These are phyloP conservation scores for Zanthoxylum bungeanum DNA, from an alignment of 345 rosid genomes.

Conservation along the genomic window DNA sequence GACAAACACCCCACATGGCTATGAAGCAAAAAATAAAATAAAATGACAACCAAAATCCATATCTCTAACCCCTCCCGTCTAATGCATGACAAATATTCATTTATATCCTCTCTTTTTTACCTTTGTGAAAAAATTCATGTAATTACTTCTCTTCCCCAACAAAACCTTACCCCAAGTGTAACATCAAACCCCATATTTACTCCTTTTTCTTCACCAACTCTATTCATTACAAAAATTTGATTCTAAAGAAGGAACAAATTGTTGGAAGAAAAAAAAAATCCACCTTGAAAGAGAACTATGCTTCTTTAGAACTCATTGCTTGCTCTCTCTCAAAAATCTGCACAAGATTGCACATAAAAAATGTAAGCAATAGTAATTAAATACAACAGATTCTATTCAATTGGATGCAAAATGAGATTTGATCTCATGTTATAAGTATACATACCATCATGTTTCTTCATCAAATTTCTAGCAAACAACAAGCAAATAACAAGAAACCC, in stretches of 20 bases:
- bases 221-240: conserved; percentile 8
- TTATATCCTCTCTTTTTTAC: conserved; percentile 14
- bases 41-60: conserved; percentile 14
- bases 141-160: conserved; percentile 17
- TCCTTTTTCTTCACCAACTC: conserved; percentile 24
- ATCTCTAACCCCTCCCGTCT: conserved; percentile 8
- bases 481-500: conserved; percentile 81
- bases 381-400: neutral
- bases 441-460: conserved; percentile 83
- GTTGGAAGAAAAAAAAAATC: conserved; percentile 15
- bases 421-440: neutral
- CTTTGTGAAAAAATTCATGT: conserved; percentile 24
- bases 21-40: neutral
- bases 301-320: conserved; percentile 1
- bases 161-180: conserved; percentile 11
- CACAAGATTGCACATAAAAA: neutral
- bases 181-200: conserved; percentile 20
- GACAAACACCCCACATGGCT: conserved; percentile 33
- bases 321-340: conserved; percentile 15
- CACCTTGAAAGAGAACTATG: conserved; percentile 17
- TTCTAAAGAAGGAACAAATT: conserved; percentile 14
- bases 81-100: neutral
- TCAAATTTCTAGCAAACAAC: conserved; percentile 68
- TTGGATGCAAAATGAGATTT: neutral
- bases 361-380: neutral